Conservation (phyloP, 345 rosid genomes). For the Noccaea bulbosa region DNA sequence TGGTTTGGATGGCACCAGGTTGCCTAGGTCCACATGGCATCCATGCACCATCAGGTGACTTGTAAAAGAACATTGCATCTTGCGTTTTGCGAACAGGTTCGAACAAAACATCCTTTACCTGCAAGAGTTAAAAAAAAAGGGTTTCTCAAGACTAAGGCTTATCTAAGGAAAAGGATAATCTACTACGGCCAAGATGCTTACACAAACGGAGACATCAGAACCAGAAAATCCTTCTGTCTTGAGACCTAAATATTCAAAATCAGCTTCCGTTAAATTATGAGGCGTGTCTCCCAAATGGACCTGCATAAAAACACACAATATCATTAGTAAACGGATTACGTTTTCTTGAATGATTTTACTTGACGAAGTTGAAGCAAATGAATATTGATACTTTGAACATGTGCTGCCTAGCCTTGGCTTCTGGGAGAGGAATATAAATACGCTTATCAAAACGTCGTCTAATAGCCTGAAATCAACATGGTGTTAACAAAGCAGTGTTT, state of each 20-base stretch:
- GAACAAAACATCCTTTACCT: conserved; percentile 93
- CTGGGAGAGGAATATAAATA: conserved; percentile 95
- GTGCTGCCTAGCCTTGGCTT: conserved; percentile 85
- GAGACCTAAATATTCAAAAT: conserved; percentile 80
- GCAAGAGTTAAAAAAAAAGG: conserved; percentile 24
- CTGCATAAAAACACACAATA: conserved; percentile 41
- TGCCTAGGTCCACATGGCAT: conserved; percentile 93
- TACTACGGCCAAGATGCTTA: conserved; percentile 46
- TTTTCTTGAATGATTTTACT: neutral
- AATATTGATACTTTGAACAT: conserved; percentile 78
- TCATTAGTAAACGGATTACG: conserved; percentile 9
- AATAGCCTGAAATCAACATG: conserved; percentile 69
- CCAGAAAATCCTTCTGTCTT: conserved; percentile 93
- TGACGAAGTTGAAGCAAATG: conserved; percentile 2
- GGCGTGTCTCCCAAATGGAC: conserved; percentile 98
- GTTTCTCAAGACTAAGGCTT: neutral
- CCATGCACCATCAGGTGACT: conserved; percentile 68
- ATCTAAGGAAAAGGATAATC: conserved; percentile 8
- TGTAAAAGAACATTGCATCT: conserved; percentile 81
- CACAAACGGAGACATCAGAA: conserved; percentile 94
- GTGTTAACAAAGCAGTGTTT: conserved; percentile 29
- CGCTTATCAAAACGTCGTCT: conserved; percentile 96
- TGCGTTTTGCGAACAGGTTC: conserved; percentile 95
- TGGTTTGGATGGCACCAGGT: conserved; percentile 68
- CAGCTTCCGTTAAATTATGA: conserved; percentile 81